Conservation (phyloP, 2,329 filamentous ascomycete species). For the Aspergillus phoenicis region DNA sequence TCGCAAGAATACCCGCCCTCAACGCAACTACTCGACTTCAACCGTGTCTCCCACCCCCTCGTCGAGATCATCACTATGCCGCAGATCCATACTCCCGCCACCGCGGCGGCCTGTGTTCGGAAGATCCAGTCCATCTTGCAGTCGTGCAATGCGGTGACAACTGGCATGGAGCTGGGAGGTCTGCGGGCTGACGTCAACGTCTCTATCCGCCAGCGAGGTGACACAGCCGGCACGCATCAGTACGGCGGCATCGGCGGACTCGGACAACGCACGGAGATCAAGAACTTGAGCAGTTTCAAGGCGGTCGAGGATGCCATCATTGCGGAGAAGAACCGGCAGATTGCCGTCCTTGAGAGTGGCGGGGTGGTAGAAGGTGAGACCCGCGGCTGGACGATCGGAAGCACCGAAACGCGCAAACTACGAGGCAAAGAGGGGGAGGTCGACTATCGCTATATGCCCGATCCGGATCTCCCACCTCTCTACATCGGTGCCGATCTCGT, state of each 20-base stretch:
- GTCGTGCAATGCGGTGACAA: constrained; percentile 80
- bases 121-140: constrained; percentile 83
- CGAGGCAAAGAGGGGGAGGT: constrained; percentile 95
- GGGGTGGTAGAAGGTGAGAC: constrained; percentile 81
- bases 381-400: constrained; percentile 85
- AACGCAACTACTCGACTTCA: constrained; percentile 84
- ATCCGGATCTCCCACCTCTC: constrained; percentile 83
- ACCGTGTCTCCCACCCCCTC: constrained; percentile 85
- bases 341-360: constrained; percentile 73
- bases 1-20: constrained; percentile 76
- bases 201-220: constrained; percentile 69
- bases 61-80: constrained; percentile 95
- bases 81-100: constrained; percentile 81
- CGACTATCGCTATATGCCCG: constrained; percentile 98
- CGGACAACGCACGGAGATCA: constrained; percentile 92
- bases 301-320: constrained; percentile 93
- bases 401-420: constrained; percentile 76
- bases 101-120: constrained; percentile 82
- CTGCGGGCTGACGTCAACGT: constrained; percentile 94
- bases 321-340: constrained; percentile 87
- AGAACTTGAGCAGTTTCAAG: constrained; percentile 93
- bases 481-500: constrained; percentile 73
- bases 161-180: constrained; percentile 91
- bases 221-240: constrained; percentile 44
- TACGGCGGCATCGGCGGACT: constrained; percentile 65